Percentiles rank a stretch among this genome's conserved stretches.
phyloP scores from a whole-genome alignment of 2,329 filamentous ascomycete species.

The Claviceps purpurea region DNA sequence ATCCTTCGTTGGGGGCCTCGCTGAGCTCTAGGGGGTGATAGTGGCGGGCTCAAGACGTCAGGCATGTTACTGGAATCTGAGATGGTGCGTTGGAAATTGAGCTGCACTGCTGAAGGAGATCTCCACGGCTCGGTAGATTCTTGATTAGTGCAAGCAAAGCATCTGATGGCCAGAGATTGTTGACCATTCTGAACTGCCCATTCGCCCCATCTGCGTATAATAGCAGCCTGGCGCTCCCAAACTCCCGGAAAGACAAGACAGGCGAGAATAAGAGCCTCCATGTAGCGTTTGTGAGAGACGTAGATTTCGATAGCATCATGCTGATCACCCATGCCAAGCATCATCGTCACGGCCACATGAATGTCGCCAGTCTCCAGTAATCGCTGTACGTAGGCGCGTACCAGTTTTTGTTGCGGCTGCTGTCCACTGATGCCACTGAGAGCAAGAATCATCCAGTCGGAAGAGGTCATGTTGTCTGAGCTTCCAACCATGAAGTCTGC shows the following conservation, averaged over 20 bases:
- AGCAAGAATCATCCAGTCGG: constrained; percentile 94
- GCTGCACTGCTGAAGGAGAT: constrained; percentile 60
- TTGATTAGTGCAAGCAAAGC: constrained; percentile 79
- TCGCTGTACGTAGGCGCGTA: constrained; percentile 79
- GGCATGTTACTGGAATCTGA: constrained; percentile 33
- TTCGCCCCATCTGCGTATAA: constrained; percentile 92
- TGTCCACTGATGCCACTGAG: constrained; percentile 70
- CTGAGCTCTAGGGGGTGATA: constrained; percentile 58
- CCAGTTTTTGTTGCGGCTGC: constrained; percentile 76
- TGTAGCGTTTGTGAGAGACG: constrained; percentile 75
- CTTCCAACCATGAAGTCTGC: constrained; percentile 68
- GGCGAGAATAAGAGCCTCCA: constrained; percentile 85
- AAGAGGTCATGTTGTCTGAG: constrained; percentile 77
- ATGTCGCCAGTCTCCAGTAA: constrained; percentile 81
- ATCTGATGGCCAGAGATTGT: constrained; percentile 81
- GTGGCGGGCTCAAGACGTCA: constrained; percentile 52
- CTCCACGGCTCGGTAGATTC: constrained; percentile 81
- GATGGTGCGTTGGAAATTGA: constrained; percentile 40
- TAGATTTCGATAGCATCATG: constrained; percentile 97
- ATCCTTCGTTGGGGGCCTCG: constrained; percentile 48
- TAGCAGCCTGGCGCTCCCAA: constrained; percentile 80
- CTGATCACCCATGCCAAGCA: constrained; percentile 81
- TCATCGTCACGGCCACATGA: constrained; percentile 82
- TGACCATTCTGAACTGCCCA: constrained; percentile 77
- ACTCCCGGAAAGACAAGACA: constrained; percentile 72